Conservation (phyloP, 148 eudicot genomes). For the Spergularia bocconei region DNA sequence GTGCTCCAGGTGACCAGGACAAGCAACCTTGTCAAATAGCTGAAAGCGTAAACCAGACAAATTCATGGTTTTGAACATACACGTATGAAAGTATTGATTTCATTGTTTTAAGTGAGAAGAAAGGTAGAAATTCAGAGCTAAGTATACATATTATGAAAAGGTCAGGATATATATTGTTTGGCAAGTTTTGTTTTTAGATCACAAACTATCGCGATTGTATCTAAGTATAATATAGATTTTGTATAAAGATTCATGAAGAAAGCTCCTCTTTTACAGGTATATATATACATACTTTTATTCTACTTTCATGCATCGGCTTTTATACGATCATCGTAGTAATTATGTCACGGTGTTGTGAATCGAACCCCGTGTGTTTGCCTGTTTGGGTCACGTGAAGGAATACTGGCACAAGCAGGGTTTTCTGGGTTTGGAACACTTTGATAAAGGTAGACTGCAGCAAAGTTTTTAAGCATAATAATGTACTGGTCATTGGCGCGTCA, state of each 20-base stretch:
- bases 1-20: slow-evolving; percentile 24
- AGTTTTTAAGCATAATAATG: not conserved
- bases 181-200: slow-evolving; percentile 25
- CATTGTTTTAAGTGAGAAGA: not conserved
- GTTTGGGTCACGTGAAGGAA: slow-evolving; percentile 7
- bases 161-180: slow-evolving; percentile 2
- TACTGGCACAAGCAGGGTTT: not conserved
- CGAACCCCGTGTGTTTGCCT: not conserved
- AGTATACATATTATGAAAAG: not conserved
- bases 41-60: not conserved
- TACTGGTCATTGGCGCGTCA: slow-evolving; percentile 13
- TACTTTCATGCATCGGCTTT: not conserved
- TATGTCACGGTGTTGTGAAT: not conserved
- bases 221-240: slow-evolving; percentile 15
- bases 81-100: not conserved
- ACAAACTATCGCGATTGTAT: slow-evolving; percentile 8
- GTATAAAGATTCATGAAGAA: slow-evolving; percentile 21
- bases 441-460: slow-evolving; percentile 5
- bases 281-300: slow-evolving; percentile 2
- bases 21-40: not conserved
- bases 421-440: not conserved
- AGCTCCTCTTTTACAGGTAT: slow-evolving; percentile 9
- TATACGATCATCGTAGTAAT: not conserved
- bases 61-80: slow-evolving; percentile 26
- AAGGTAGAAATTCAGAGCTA: slow-evolving; percentile 13